Evolutionary conservation across 2,329 filamentous ascomycete genomes (phyloP), one percentile per base, ranked within the genome.

Genomic region (Penicillium sp.): DNA sequence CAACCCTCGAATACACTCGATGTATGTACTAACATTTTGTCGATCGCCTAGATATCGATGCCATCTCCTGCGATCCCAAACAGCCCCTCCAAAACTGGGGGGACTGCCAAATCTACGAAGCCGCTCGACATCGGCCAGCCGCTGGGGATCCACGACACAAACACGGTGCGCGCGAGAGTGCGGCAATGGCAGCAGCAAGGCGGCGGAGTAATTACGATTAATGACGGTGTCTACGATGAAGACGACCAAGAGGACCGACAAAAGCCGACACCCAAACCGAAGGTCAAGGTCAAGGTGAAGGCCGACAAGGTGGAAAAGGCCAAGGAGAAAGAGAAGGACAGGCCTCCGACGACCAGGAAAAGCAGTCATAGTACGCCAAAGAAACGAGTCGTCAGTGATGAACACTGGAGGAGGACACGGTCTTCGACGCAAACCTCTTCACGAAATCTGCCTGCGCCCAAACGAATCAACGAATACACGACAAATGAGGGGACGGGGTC

Each of bases 331-430:
- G 34, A 45, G 27, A 52, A 53, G 22, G 56, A 67, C 49, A 52
- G 49, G 8, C 44, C 42, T 6, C 42, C 51, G n/a, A 27, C 51
- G 14, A 42, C 47, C 31, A 69, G 66, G 47, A 66, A 69, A 40
- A 60, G 58, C 63, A 73, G 69, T 58, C 76, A 69, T 63, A 81
- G 75, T 40, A 81, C 87, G 37, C 91, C 91, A 13, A 89, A 88
- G 71, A 96, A 95, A 76, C 82, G 90, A 53, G 88, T 97, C 44
- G 82, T 96, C 51, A 96, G 90, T 65, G 91, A 97, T 70, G 86
- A 87, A 44, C 87, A 95, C 70, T 97, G 91, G 66, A 79, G 77
- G 51, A 77, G 75, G 48, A 76, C 67, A 46, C 69, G 76, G 7
- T 66, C 74, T 0, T 73, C 69, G 43, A 57, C 61, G 14, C 71